Evolutionary conservation across 768 basidiomycete species (phyloP), one percentile per base, ranked within the genome.

Genomic region (Pulveroboletus sp.): DNA sequence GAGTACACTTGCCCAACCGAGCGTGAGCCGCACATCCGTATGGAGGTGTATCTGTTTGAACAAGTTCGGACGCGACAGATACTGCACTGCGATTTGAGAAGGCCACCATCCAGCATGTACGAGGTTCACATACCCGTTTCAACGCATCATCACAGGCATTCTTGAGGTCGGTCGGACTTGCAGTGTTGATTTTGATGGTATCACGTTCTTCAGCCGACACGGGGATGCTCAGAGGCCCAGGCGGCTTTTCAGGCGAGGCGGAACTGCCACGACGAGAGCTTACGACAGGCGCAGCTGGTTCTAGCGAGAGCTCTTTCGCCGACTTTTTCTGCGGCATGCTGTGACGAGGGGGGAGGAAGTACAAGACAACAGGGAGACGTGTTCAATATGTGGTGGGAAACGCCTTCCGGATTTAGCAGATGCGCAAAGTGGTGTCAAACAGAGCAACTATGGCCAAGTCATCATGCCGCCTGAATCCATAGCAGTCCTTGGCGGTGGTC

Each of bases 31-130:
- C 10, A 96, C 83, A 62, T 96, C 93, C 2, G 90, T 92, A 59
- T 97, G 93, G 38, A 81, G 73, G 68, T 94, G 79, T 33, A 83
- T 91, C 64, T 89, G 88, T 52, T 86, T 89, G 75, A 93, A 97
- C 35, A 91, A 69, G 47, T 85, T 82, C 8, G 88, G 87, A 48
- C 85, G 77, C 46, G 87, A 81, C 38, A 94, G 75, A 65, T 84
- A 89, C 91, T 94, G 66, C n/a, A 49, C 11, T n/a, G 45, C 24
- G 38, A 42, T 30, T n/a, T 40, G 45, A 31, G 46, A 33, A 49
- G 13, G 21, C 32, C 3, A 7, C 18, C 11, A n/a, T 30, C 4
- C 13, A 7, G 1, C 5, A 47, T 36, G 42, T 37, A 33, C 10
- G 26, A 44, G 35, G 21, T 14, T 32, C 33, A 72, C 81, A 42